phyloP scores from a whole-genome alignment of 306 rosid genomes.

The Dalbergia cochinchinensis region DNA sequence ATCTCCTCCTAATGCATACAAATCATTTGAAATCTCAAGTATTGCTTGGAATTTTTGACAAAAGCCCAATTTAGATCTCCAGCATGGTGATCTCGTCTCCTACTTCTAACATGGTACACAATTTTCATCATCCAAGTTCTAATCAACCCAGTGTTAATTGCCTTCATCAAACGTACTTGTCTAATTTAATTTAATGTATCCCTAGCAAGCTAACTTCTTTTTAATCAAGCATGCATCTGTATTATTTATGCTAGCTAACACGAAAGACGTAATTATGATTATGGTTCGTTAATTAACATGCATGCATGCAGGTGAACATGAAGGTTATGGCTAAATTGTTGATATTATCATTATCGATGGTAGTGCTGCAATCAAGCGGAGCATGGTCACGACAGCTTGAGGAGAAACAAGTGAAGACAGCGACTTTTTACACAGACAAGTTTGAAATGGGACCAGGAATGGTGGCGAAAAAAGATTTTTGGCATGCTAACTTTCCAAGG shows the following conservation, averaged over 20 bases:
- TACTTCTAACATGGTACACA: background rate
- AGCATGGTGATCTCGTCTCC: background rate
- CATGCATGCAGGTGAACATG: background rate
- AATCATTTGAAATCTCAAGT: background rate
- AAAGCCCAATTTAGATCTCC: background rate
- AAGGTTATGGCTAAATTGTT: background rate
- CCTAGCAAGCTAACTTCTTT: too few species aligned
- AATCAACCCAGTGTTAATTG: too few species aligned
- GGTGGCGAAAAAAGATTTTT: background rate
- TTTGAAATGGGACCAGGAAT: constrained; percentile 8
- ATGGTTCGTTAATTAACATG: background rate
- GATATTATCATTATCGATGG: background rate
- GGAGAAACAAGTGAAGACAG: background rate
- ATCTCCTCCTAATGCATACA: background rate
- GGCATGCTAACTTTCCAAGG: constrained; percentile 7
- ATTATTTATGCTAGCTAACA: too few species aligned
- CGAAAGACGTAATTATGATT: background rate
- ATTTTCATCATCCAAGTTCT: too few species aligned
- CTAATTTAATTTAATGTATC: too few species aligned
- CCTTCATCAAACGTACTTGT: too few species aligned
- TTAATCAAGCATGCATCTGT: too few species aligned
- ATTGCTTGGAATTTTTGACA: too few species aligned
- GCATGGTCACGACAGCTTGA: background rate
- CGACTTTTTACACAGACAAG: background rate
- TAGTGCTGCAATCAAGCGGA: background rate